Base-by-base conservation (phyloP, 371 early-diverging fungal species). In the Rhizopus delemar region DNA sequence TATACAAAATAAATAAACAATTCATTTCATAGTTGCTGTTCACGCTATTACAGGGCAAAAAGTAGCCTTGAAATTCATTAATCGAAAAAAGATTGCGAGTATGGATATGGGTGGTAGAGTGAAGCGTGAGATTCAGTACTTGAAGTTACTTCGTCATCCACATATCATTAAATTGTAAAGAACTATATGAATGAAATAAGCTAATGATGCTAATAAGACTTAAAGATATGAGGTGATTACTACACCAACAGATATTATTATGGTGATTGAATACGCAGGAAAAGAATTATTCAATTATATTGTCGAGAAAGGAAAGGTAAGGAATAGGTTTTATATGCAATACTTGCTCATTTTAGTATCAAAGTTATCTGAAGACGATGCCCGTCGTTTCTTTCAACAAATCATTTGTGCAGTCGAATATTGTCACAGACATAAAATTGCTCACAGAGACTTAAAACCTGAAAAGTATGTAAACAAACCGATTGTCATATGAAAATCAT, bases 251-350 rank as follows among this genome's bases (percentile, higher is more conserved):
- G 95, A 97, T 70, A 94, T 96, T 58, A 92, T 97, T 59, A 92
- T 98, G 94, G 98, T 96, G 41, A 94, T 98, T 65, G 98, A 98
- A 73, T 95, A 95, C 72, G 98, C 97, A 1, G 93, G 93, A 31
- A 93, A 93, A 59, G 98, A 98, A 68, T 83, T 98, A 39, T 98
- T 97, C 77, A 93, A 96, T 66, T 96, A 95, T 68, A 96, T 98
- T 71, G 96, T 96, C 29, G 95, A 96, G 63, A 91, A 91, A 59
- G 96, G 95, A 46, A 78, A 89, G 72, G 89, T 92, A 83, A 73
- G 60, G 38, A 34, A 31, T 33, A 8, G 15, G n/a, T 35, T 36
- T 48, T 43, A n/a, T 16, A 31, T 31, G 36, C 28, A 35, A 38
- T 1, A 16, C 36, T 29, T 29, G 22, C 15, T 48, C 28, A 48